Evolutionary conservation across 495 filamentous ascomycete genomes (phyloP).

Genomic region (Neurospora tetraspora): DNA sequence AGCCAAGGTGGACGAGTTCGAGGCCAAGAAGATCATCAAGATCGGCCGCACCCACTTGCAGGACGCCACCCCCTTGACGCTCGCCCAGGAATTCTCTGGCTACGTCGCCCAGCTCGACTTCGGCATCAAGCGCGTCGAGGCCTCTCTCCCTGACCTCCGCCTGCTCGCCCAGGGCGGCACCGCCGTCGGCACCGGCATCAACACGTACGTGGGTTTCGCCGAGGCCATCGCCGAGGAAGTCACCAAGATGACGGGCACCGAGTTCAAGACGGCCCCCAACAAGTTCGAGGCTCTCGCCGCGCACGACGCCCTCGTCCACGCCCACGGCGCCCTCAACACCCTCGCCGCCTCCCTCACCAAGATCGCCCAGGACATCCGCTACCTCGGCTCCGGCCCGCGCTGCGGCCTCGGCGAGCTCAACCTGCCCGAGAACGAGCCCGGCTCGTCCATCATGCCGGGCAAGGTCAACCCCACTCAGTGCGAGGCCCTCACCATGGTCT

Average conservation of each 20-base stretch:
- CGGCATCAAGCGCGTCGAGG: conserved; percentile 80
- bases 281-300: conserved; percentile 98
- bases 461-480: conserved; percentile 99
- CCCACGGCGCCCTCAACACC: conserved; percentile 86
- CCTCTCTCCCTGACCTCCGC: conserved; percentile 70
- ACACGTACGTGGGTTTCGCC: conserved; percentile 94
- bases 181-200: conserved; percentile 93
- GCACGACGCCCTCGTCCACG: conserved; percentile 93
- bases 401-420: conserved; percentile 89
- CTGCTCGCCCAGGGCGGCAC: conserved; percentile 93
- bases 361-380: conserved; percentile 96
- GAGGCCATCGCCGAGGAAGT: conserved; percentile 87
- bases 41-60: conserved; percentile 97
- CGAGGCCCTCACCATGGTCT: conserved; percentile 96
- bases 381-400: conserved; percentile 89
- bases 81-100: conserved; percentile 96
- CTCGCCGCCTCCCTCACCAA: conserved; percentile 89
- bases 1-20: conserved; percentile 81
- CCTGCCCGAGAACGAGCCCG: conserved; percentile 96
- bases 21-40: conserved; percentile 83
- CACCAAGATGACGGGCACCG: conserved; percentile 77
- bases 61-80: conserved; percentile 90
- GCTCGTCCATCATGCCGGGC: conserved; percentile 95
- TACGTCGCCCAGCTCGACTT: conserved; percentile 91
- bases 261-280: conserved; percentile 95